Conservation (phyloP, 2,329 filamentous ascomycete species). For the Hirsutella thompsonii region DNA sequence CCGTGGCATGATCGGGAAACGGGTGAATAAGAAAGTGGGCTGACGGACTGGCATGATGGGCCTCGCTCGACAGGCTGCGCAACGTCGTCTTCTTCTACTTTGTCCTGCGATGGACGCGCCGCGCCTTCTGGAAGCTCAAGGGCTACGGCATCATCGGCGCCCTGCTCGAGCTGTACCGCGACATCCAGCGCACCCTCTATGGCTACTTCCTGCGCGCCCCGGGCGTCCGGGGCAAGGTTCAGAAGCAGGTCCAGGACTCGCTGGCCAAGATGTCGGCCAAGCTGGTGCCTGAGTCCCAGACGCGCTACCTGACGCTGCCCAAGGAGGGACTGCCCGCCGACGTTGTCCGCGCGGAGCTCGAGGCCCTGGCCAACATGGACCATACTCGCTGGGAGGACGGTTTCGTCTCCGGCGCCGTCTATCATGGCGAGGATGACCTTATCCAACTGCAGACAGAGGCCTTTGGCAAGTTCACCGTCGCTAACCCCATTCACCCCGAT, state of each 20-base stretch:
- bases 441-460: constrained; percentile 81
- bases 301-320: constrained; percentile 63
- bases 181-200: constrained; percentile 62
- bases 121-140: constrained; percentile 70
- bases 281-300: constrained; percentile 62
- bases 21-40: not conserved
- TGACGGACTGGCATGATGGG: not conserved
- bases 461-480: constrained; percentile 85
- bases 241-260: constrained; percentile 70
- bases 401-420: constrained; percentile 85
- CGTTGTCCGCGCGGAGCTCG: constrained; percentile 66
- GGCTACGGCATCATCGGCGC: constrained; percentile 81
- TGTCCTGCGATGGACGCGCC: constrained; percentile 69
- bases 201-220: constrained; percentile 77
- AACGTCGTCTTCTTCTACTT: constrained; percentile 87
- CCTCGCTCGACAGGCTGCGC: constrained; percentile 39
- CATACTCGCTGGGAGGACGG: constrained; percentile 97
- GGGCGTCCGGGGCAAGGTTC: constrained; percentile 74
- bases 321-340: constrained; percentile 75
- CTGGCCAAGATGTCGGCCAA: constrained; percentile 72
- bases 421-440: constrained; percentile 79
- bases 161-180: constrained; percentile 58
- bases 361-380: constrained; percentile 69
- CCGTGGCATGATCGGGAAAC: not conserved
- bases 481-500: constrained; percentile 95